Conservation (phyloP, 2,329 filamentous ascomycete genomes). For the Tolypocladium endophyticum region DNA sequence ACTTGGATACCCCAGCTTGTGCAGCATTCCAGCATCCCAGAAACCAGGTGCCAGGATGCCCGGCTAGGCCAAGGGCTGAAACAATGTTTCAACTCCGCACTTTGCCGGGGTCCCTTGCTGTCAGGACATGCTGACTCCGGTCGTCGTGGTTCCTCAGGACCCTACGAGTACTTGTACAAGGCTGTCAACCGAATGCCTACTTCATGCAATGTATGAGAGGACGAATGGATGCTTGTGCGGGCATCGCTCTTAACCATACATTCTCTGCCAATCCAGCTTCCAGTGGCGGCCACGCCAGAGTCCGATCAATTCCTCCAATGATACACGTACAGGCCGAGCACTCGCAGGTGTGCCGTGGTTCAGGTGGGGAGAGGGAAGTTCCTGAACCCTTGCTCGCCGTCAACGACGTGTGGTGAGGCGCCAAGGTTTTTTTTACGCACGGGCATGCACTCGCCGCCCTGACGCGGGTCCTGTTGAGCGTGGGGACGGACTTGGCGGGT, state of each 20-base stretch:
- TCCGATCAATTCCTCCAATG: background rate
- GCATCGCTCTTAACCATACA: background rate
- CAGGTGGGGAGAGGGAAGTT: background rate
- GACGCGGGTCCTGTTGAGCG: background rate
- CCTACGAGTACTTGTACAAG: background rate
- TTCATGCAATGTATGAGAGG: background rate
- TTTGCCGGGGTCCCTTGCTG: background rate
- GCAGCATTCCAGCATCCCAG: background rate
- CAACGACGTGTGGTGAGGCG: background rate
- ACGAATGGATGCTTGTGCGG: background rate
- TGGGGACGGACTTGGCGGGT: background rate
- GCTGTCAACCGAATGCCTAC: background rate
- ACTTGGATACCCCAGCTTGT: background rate
- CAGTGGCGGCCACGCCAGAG: background rate
- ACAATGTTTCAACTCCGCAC: conserved; percentile 1
- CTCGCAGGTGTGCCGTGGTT: background rate
- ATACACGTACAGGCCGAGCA: too few relatives aligned
- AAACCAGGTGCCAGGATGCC: too few relatives aligned
- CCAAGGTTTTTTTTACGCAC: background rate
- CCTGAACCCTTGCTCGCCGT: background rate
- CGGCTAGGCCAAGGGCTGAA: background rate
- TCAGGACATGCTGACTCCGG: background rate
- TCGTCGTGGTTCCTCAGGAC: background rate
- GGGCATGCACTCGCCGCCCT: background rate
- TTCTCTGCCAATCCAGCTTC: background rate